Evolutionary conservation across 129 eudicot genomes (phyloP).

Genomic region (Tagetes patula): DNA sequence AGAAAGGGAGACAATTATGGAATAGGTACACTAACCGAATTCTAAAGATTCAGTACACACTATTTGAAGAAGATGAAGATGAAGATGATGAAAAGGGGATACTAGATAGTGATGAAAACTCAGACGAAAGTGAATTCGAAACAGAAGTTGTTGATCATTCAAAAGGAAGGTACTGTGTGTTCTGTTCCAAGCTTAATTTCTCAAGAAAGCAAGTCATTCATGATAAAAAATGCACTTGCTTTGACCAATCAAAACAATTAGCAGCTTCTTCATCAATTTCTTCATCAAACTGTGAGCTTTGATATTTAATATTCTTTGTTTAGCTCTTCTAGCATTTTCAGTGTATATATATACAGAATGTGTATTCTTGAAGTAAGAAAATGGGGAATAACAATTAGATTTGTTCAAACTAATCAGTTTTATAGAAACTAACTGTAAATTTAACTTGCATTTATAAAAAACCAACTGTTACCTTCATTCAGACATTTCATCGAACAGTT

Average conservation of each 20-base stretch:
- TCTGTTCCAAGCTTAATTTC: conserved; percentile 68
- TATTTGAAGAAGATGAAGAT: conserved; percentile 34
- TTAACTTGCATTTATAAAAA: too few relatives aligned
- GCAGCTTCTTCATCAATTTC: conserved; percentile 44
- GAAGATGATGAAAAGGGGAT: conserved; percentile 39
- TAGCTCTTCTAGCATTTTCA: conserved; percentile 16
- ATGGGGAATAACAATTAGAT: background rate
- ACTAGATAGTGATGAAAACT: conserved; percentile 33
- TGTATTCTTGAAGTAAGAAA: conserved; percentile 21
- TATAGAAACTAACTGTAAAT: background rate
- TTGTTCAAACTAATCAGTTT: background rate
- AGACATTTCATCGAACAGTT: conserved; percentile 7
- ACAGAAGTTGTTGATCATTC: conserved; percentile 25
- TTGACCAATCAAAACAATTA: conserved; percentile 36
- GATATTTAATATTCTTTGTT: conserved; percentile 20
- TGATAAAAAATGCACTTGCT: conserved; percentile 61
- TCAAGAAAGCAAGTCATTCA: conserved; percentile 49
- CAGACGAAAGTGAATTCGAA: conserved; percentile 41
- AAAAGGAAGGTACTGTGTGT: conserved; percentile 68
- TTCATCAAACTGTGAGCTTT: conserved; percentile 42
- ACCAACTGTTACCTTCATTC: background rate
- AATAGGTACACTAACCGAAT: conserved; percentile 39
- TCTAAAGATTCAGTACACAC: conserved; percentile 25
- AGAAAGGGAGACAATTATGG: conserved; percentile 42
- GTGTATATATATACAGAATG: conserved; percentile 30